Conservation (phyloP, 192 early-diverging fungal species). For the Coemansia sp. region DNA sequence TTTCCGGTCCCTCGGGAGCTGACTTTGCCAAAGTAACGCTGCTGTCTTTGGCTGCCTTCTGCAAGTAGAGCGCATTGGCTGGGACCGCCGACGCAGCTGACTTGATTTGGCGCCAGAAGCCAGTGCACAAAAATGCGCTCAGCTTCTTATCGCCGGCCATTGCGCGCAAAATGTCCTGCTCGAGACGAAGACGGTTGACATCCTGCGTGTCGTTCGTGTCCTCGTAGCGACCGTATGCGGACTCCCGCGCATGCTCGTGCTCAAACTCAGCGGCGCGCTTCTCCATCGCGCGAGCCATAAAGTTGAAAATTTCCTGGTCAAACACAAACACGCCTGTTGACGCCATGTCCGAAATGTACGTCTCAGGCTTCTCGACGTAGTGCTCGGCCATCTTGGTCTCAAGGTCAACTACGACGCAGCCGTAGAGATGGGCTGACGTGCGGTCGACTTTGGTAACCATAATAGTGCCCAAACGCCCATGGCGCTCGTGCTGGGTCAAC, state of each 20-base stretch:
- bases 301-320: constrained; percentile 81
- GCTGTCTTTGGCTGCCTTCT: constrained; percentile 71
- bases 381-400: constrained; percentile 91
- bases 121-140: constrained; percentile 79
- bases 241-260: constrained; percentile 58
- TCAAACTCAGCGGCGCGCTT: constrained; percentile 57
- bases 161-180: constrained; percentile 88
- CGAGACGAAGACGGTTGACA: constrained; percentile 74
- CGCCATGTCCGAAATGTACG: constrained; percentile 91
- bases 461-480: constrained; percentile 83
- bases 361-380: constrained; percentile 98
- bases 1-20: constrained; percentile 61
- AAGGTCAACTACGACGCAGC: constrained; percentile 87
- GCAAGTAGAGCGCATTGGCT: constrained; percentile 90
- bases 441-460: constrained; percentile 86
- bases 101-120: constrained; percentile 98
- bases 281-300: constrained; percentile 77
- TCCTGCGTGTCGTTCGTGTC: constrained; percentile 51
- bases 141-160: constrained; percentile 83
- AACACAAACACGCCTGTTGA: constrained; percentile 96
- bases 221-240: constrained; percentile 50
- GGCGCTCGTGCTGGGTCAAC: constrained; percentile 78
- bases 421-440: constrained; percentile 81
- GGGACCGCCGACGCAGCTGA: constrained; percentile 90
- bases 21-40: constrained; percentile 56